Evolutionary conservation across 148 eudicot genomes (phyloP).

Genomic region (Dysphania ambrosioides): DNA sequence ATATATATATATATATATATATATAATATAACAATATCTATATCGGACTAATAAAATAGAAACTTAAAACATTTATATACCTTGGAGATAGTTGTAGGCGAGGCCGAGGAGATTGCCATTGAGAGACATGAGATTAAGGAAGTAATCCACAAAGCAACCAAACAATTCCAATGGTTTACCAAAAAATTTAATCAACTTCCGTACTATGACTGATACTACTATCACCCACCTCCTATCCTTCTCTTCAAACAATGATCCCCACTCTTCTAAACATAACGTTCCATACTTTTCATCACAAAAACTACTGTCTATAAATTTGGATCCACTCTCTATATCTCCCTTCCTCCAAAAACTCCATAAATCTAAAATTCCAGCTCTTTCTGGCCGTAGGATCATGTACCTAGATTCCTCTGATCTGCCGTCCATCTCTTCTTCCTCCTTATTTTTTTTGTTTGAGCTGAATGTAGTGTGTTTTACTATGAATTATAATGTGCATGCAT

Average conservation of each 20-base stretch:
- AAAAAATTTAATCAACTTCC: slow-evolving; percentile 45
- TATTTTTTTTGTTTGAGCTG: no score
- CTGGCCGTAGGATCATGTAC: slow-evolving; percentile 56
- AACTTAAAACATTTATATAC: slow-evolving; percentile 26
- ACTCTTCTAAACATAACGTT: neutral
- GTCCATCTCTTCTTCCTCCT: neutral
- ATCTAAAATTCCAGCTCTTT: slow-evolving; percentile 47
- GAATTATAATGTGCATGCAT: neutral
- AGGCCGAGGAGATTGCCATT: slow-evolving; percentile 49
- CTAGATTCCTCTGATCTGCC: slow-evolving; percentile 23
- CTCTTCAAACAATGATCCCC: neutral
- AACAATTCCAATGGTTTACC: slow-evolving; percentile 60
- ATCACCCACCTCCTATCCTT: slow-evolving; percentile 67
- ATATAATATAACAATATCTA: no score
- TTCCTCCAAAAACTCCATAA: slow-evolving; percentile 39
- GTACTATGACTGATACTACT: slow-evolving; percentile 54
- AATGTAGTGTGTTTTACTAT: no score
- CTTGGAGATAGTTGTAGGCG: slow-evolving; percentile 40
- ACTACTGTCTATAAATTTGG: slow-evolving; percentile 42
- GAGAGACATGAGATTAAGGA: slow-evolving; percentile 58
- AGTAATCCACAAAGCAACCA: slow-evolving; percentile 55
- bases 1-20: no score
- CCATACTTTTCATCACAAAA: slow-evolving; percentile 8
- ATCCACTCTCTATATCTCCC: slow-evolving; percentile 25
- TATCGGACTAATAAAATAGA: neutral